Conservation (phyloP, 768 basidiomycete genomes). For the Suillus ampliporus region DNA sequence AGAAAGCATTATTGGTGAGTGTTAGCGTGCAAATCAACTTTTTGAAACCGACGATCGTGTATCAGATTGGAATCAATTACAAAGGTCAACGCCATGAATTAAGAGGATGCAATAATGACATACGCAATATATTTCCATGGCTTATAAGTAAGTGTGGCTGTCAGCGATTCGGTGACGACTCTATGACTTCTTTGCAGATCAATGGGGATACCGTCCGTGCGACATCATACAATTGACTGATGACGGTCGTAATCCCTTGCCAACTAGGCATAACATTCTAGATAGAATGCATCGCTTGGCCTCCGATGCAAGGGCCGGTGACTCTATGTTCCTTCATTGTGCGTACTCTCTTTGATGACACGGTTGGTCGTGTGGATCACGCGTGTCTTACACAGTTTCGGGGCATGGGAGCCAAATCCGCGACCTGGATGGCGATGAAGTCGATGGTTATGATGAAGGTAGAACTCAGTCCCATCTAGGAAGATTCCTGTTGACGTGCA, state of each 20-base stretch:
- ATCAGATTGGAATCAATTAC: slow-evolving; percentile 6
- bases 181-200: not conserved
- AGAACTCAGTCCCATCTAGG: not conserved
- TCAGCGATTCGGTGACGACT: not conserved
- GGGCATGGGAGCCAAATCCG: not conserved
- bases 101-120: slow-evolving; percentile 2
- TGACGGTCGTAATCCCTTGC: not conserved
- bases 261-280: not conserved
- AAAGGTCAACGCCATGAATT: slow-evolving; percentile 1
- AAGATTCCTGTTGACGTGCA: not conserved
- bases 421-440: slow-evolving; percentile 1
- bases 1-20: slow-evolving; percentile 1
- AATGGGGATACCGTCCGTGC: not conserved
- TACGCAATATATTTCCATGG: not conserved
- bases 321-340: slow-evolving; percentile 6
- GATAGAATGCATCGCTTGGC: not conserved
- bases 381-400: not conserved
- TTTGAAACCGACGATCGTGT: not conserved
- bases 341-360: not conserved
- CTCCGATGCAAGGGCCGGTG: not conserved
- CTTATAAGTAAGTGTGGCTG: not conserved
- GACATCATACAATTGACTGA: slow-evolving; percentile 1
- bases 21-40: not conserved
- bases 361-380: not conserved
- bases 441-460: slow-evolving; percentile 10